Conservation (phyloP, 108 stramenopile species). For the Pseudonitzschia delicatissima region DNA sequence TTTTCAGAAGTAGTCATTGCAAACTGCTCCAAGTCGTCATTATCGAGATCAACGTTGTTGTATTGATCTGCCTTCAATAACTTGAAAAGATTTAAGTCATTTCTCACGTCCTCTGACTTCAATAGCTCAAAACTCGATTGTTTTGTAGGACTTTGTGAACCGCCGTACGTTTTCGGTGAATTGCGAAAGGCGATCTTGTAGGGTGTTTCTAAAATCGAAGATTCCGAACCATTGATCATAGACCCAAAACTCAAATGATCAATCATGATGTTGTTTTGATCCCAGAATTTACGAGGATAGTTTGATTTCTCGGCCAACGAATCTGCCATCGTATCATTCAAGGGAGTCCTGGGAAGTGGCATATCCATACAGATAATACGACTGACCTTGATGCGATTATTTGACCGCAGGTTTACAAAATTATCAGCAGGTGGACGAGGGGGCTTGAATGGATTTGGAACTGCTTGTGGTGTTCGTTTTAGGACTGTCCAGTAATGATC, state of each 20-base stretch:
- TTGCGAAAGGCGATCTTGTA: conserved; percentile 10
- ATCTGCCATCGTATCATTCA: neutral
- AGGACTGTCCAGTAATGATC: conserved; percentile 73
- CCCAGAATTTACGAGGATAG: neutral
- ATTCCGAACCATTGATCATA: neutral
- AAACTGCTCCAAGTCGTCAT: conserved; percentile 16
- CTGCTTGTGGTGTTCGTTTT: conserved; percentile 14
- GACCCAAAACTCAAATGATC: conserved; percentile 14
- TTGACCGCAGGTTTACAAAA: conserved; percentile 12
- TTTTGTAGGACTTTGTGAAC: neutral
- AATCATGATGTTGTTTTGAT: conserved; percentile 1
- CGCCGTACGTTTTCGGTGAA: neutral
- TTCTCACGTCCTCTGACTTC: neutral
- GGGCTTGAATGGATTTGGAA: conserved; percentile 52
- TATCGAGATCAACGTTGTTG: neutral
- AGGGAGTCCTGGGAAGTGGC: conserved; percentile 24
- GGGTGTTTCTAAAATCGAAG: neutral
- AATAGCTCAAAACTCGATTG: conserved; percentile 2
- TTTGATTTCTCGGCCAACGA: neutral
- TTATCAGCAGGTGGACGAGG: conserved; percentile 50
- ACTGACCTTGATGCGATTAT: conserved; percentile 29
- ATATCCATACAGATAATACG: conserved; percentile 11
- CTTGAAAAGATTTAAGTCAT: too few species aligned
- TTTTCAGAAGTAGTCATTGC: conserved; percentile 24
- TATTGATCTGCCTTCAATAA: neutral